Base-by-base conservation (phyloP, 176 grass and related monocot species). In the Aegilops umbellulata region DNA sequence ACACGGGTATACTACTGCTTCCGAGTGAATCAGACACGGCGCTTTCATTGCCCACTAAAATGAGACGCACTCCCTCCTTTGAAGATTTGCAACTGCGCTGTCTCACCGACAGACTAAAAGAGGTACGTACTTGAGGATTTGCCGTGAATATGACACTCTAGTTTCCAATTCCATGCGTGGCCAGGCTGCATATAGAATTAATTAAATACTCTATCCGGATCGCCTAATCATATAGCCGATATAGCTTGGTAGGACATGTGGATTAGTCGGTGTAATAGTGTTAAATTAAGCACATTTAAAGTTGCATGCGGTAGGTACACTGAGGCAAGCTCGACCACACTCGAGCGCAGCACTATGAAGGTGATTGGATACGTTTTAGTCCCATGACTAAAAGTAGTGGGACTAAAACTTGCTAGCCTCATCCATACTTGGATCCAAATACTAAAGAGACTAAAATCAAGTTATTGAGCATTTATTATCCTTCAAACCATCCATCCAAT, bases 271-370 rank as follows among this genome's bases (percentile, higher is more conserved):
- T n/a, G 2, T 26, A 58, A 80, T 26, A 15, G 58, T 31, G 60
- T 27, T 35, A 20, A 58, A 25, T 25, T 51, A 84, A 44, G 22
- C 6, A 2, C 14, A 17, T 78, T 78, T 47, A 62, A 71, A 47
- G 53, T 53, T 53, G 49, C 44, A 27, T 0, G 22, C 38, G 81
- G 87, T 73, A 65, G 87, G 74, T 79, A 88, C 74, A 65, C 60
- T 38, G 7, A 47, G 22, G 15, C 65, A 19, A 38, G 80, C 58
- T 75, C 87, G 35, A 36, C 35, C 35, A 65, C 81, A 51, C 47
- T 79, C 36, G 15, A 69, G 6, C 60, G 6, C 39, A 69, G 23
- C 17, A 46, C 86, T 82, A n/a, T n/a, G n/a, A n/a, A n/a, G n/a
- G n/a, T n/a, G n/a, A n/a, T n/a, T n/a, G n/a, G n/a, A n/a, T n/a